phyloP scores from a whole-genome alignment of 2,329 filamentous ascomycete genomes.

The Ophiosphaerella herpotricha region DNA sequence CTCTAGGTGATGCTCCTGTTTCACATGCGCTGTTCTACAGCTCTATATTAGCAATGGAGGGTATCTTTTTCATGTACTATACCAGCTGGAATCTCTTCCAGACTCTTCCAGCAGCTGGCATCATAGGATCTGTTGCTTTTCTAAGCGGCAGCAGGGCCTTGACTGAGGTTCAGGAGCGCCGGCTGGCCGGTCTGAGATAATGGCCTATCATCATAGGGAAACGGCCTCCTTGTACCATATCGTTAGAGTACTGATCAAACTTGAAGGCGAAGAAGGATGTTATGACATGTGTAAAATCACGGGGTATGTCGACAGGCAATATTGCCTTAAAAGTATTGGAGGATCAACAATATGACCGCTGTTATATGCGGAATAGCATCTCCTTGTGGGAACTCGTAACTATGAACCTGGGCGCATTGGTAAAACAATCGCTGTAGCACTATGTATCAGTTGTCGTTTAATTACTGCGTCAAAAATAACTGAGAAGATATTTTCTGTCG shows the following conservation, averaged over 20 bases:
- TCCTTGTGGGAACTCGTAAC: neutral
- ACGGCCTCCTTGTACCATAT: neutral
- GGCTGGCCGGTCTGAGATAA: conserved; percentile 72
- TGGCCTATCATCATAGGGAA: neutral
- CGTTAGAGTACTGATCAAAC: neutral
- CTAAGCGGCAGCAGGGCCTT: conserved; percentile 88
- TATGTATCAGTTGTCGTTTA: too few relatives aligned
- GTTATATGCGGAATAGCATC: neutral
- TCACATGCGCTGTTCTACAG: conserved; percentile 85
- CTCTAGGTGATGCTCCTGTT: conserved; percentile 74
- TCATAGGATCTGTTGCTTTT: conserved; percentile 73
- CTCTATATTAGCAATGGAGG: conserved; percentile 85
- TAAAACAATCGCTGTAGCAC: neutral
- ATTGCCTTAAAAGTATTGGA: neutral
- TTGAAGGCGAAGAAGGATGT: neutral
- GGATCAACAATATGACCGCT: neutral
- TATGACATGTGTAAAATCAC: too few relatives aligned
- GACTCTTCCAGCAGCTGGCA: conserved; percentile 72
- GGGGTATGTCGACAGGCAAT: too few relatives aligned
- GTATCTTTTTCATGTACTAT: conserved; percentile 94
- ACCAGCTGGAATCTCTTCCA: conserved; percentile 90
- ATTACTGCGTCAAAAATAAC: too few relatives aligned
- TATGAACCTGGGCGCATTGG: neutral
- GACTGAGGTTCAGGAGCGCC: conserved; percentile 87
- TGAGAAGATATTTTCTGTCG: too few relatives aligned